Evolutionary conservation across 2,329 filamentous ascomycete species (phyloP).

Genomic region (Cladosporium oxysporum): DNA sequence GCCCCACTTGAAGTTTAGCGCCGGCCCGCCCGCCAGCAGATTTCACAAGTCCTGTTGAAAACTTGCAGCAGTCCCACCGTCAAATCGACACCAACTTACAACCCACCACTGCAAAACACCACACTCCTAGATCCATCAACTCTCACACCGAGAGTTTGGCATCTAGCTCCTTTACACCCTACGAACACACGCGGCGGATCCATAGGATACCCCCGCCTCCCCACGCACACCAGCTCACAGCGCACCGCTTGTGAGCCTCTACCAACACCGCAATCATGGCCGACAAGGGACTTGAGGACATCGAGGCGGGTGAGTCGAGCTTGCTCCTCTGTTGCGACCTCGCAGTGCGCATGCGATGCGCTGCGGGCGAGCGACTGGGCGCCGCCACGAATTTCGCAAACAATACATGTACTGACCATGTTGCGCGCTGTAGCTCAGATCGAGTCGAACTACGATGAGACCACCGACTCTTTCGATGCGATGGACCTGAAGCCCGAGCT

Average conservation of each 20-base stretch:
- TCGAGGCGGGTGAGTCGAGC: constrained; percentile 79
- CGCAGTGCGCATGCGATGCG: background rate
- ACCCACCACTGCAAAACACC: constrained; percentile 5
- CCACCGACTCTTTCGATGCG: constrained; percentile 97
- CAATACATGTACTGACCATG: constrained; percentile 6
- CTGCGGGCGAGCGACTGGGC: background rate
- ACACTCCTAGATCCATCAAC: constrained; percentile 31
- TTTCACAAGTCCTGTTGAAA: constrained; percentile 2
- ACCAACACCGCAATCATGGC: constrained; percentile 84
- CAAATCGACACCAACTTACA: constrained; percentile 15
- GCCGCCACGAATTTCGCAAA: background rate
- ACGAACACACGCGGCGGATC: constrained; percentile 41
- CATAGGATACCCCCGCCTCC: constrained; percentile 43
- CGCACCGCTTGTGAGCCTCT: constrained; percentile 68
- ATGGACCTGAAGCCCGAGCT: constrained; percentile 98
- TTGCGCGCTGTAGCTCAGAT: constrained; percentile 73
- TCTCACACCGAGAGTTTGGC: constrained; percentile 50
- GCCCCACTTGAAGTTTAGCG: background rate
- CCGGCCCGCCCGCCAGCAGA: constrained; percentile 5
- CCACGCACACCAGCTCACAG: constrained; percentile 63
- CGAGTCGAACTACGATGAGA: constrained; percentile 99
- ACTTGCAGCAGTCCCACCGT: constrained; percentile 10
- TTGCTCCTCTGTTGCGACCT: constrained; percentile 9
- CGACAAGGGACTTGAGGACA: constrained; percentile 97
- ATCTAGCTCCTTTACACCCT: constrained; percentile 45